These are phyloP conservation scores for Populus alba DNA, from an alignment of 345 rosid species.

Conservation along the genomic window DNA sequence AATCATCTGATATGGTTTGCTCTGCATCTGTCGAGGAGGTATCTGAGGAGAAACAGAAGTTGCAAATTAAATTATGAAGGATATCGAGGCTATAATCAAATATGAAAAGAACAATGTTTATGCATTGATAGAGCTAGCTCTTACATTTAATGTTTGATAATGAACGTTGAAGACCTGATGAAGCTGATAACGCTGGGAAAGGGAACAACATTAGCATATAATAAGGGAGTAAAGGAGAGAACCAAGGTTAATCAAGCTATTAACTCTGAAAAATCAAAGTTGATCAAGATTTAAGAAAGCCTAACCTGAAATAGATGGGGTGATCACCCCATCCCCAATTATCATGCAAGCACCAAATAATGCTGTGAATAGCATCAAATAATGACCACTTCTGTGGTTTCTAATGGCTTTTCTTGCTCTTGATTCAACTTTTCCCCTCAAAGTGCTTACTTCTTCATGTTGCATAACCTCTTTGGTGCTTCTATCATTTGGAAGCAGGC, in stretches of 20 bases:
- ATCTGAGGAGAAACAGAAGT: conserved; percentile 35
- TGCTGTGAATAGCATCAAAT: conserved; percentile 49
- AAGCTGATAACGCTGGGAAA: conserved; percentile 53
- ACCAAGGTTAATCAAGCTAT: not conserved
- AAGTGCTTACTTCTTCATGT: conserved; percentile 28
- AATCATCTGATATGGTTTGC: conserved; percentile 19
- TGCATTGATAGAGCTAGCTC: conserved; percentile 19
- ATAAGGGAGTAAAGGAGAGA: not conserved
- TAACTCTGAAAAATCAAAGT: not conserved
- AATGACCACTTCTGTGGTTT: conserved; percentile 44
- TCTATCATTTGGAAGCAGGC: conserved; percentile 46
- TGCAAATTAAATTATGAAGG: not conserved
- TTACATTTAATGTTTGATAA: conserved; percentile 45
- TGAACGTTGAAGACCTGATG: conserved; percentile 42
- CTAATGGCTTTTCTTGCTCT: conserved; percentile 43
- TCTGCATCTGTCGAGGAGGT: conserved; percentile 24
- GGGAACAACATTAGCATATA: not conserved
- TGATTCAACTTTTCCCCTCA: conserved; percentile 29
- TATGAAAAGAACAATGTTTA: not conserved
- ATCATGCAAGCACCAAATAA: conserved; percentile 61
- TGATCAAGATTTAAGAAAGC: not conserved
- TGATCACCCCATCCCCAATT: conserved; percentile 54
- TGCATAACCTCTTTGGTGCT: conserved; percentile 21
- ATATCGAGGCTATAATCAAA: not conserved
- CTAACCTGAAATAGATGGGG: conserved; percentile 64